Conservation (phyloP, 148 eudicot genomes). For the Amaranthus hypochondriacus region DNA sequence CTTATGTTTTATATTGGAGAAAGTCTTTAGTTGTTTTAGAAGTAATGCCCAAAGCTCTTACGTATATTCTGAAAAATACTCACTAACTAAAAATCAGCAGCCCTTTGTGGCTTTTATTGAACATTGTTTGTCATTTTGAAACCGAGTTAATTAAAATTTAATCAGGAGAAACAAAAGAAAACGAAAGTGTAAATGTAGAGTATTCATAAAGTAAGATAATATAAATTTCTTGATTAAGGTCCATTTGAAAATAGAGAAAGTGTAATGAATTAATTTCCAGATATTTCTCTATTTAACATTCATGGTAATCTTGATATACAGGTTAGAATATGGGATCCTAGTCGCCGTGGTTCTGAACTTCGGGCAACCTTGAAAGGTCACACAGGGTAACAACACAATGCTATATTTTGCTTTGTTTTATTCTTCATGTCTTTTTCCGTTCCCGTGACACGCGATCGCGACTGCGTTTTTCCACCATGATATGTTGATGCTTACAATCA, state of each 20-base stretch:
- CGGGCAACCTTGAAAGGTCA: constrained; percentile 80
- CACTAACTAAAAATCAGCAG: background rate
- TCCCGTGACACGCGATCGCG: too few species aligned
- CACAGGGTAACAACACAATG: constrained; percentile 47
- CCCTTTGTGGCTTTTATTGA: background rate
- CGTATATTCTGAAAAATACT: background rate
- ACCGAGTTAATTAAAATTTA: background rate
- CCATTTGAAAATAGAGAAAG: too few species aligned
- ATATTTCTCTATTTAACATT: background rate
- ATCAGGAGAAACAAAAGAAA: background rate
- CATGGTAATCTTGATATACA: constrained; percentile 23
- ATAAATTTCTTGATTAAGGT: background rate
- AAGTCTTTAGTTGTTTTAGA: background rate
- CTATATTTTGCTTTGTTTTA: background rate
- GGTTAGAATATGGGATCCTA: constrained; percentile 92
- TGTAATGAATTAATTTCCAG: background rate
- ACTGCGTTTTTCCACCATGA: too few species aligned
- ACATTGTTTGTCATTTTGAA: background rate
- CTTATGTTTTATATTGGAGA: background rate
- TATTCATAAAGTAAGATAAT: background rate
- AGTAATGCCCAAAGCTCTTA: background rate
- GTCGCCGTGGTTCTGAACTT: constrained; percentile 82
- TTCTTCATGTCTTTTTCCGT: background rate
- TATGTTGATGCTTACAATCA: too few species aligned
- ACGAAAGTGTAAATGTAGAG: background rate